A percentile compares a stretch with the other conserved stretches of the same genome.
Evolutionary conservation across 768 basidiomycete species (phyloP).

Genomic region (Melanogaster broomeanus): DNA sequence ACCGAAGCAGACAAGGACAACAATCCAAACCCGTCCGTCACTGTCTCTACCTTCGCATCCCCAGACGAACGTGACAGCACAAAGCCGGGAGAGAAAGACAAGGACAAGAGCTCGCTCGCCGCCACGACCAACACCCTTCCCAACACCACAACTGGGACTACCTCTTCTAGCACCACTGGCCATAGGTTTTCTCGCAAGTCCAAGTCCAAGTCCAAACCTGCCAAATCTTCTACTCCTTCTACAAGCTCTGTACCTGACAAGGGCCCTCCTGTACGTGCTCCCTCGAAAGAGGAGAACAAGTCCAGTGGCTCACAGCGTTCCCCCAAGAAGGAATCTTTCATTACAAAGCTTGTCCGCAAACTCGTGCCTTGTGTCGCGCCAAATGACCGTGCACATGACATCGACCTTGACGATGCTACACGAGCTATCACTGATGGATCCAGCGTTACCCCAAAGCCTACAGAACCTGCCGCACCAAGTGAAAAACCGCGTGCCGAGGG

Average conservation of each 20-base stretch:
- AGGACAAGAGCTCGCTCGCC: slow-evolving; percentile 48
- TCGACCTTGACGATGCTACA: slow-evolving; percentile 31
- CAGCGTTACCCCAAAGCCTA: slow-evolving; percentile 20
- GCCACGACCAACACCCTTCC: slow-evolving; percentile 46
- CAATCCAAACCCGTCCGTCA: slow-evolving; percentile 34
- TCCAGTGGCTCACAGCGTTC: slow-evolving; percentile 36
- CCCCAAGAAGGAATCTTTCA: slow-evolving; percentile 51
- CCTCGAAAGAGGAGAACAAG: slow-evolving; percentile 35
- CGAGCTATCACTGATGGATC: slow-evolving; percentile 17
- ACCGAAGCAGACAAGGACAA: slow-evolving; percentile 40
- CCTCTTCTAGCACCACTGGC: slow-evolving; percentile 18
- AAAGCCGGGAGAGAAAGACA: slow-evolving; percentile 39
- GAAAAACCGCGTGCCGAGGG: slow-evolving; percentile 30
- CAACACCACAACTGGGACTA: slow-evolving; percentile 31
- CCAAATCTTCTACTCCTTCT: slow-evolving; percentile 14
- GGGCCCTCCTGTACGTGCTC: slow-evolving; percentile 33
- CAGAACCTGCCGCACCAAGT: slow-evolving; percentile 19
- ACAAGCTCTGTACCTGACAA: slow-evolving; percentile 25
- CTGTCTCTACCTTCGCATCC: slow-evolving; percentile 34
- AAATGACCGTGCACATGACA: slow-evolving; percentile 48
- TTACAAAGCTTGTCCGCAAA: slow-evolving; percentile 59
- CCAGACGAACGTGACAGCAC: slow-evolving; percentile 35
- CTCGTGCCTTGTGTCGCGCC: slow-evolving; percentile 70
- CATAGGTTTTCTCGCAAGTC: slow-evolving; percentile 34
- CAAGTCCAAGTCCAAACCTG: slow-evolving; percentile 19